Evolutionary conservation across 75 land plant species (phyloP).

Genomic region (Pinus tabuliformis): DNA sequence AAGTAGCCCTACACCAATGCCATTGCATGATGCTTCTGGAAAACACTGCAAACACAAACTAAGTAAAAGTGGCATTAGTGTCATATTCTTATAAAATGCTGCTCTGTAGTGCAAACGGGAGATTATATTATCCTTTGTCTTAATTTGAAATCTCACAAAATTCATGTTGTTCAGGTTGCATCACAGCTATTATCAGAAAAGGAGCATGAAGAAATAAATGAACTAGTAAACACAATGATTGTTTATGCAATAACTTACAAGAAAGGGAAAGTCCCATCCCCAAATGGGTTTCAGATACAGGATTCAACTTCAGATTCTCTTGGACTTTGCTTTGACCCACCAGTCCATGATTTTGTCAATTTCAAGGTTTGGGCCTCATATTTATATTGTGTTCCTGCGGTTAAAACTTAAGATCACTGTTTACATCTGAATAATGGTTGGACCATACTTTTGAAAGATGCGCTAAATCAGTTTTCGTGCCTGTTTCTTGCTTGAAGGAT

Average conservation of each 20-base stretch:
- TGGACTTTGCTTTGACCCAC: conserved; percentile 65
- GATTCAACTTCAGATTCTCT: conserved; percentile 30
- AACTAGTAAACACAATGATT: conserved; percentile 77
- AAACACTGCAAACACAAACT: no score
- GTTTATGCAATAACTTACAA: conserved; percentile 82
- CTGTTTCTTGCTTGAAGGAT: conserved; percentile 40
- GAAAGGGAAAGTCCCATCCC: conserved; percentile 37
- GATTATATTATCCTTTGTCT: no score
- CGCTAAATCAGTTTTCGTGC: neutral
- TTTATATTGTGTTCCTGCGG: conserved; percentile 9
- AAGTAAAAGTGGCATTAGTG: no score
- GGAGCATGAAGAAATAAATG: conserved; percentile 57
- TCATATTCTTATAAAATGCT: no score
- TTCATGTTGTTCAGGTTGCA: conserved; percentile 56
- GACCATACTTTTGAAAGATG: neutral
- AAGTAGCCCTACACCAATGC: no score
- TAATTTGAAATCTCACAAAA: no score
- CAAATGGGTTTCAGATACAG: conserved; percentile 9
- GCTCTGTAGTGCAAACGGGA: no score
- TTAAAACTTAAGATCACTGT: neutral
- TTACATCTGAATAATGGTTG: neutral
- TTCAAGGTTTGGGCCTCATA: conserved; percentile 57
- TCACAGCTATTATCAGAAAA: conserved; percentile 63
- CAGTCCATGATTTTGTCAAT: conserved; percentile 50
- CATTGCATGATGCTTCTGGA: no score